A percentile compares a stretch with the other conserved stretches of the same genome.
phyloP scores from a whole-genome alignment of 1,284 basidiomycete species.

The Papiliotrema laurentii region DNA sequence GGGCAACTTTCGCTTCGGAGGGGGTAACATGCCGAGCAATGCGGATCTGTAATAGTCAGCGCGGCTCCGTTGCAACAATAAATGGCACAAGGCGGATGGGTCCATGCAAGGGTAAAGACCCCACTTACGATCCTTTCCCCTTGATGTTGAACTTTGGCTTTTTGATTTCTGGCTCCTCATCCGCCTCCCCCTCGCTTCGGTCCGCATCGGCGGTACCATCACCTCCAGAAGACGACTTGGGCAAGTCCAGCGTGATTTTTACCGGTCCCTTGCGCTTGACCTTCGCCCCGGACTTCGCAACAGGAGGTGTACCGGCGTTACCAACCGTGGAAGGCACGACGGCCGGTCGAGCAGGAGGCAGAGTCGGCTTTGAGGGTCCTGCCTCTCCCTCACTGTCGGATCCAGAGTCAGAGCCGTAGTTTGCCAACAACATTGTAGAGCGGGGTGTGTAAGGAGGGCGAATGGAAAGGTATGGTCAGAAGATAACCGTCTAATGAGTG shows the following conservation, averaged over 20 bases:
- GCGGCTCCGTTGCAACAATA: background rate
- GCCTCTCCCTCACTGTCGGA: slow-evolving; percentile 19
- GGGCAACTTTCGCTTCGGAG: slow-evolving; percentile 44
- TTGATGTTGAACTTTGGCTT: slow-evolving; percentile 16
- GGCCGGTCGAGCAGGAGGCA: slow-evolving; percentile 1
- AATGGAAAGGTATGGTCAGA: background rate
- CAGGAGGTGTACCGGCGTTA: no score
- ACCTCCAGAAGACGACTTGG: slow-evolving; percentile 15
- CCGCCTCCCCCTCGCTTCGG: slow-evolving; percentile 5
- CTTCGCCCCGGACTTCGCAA: slow-evolving; percentile 5
- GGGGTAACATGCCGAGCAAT: slow-evolving; percentile 44
- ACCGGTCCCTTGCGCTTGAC: slow-evolving; percentile 34
- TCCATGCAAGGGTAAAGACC: background rate
- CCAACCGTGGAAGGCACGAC: slow-evolving; percentile 3
- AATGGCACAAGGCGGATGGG: background rate
- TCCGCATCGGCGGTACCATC: slow-evolving; percentile 7
- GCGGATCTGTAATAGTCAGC: slow-evolving; percentile 25
- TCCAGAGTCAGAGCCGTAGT: slow-evolving; percentile 40
- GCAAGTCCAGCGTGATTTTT: slow-evolving; percentile 44
- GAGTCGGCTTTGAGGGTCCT: background rate
- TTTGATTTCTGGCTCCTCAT: slow-evolving; percentile 13
- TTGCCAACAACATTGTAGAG: slow-evolving; percentile 39
- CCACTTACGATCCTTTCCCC: slow-evolving; percentile 30
- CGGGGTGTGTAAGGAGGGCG: background rate
- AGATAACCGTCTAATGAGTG: background rate